Evolutionary conservation across 2,329 filamentous ascomycete genomes (phyloP).

Genomic region (Nemania sp.): DNA sequence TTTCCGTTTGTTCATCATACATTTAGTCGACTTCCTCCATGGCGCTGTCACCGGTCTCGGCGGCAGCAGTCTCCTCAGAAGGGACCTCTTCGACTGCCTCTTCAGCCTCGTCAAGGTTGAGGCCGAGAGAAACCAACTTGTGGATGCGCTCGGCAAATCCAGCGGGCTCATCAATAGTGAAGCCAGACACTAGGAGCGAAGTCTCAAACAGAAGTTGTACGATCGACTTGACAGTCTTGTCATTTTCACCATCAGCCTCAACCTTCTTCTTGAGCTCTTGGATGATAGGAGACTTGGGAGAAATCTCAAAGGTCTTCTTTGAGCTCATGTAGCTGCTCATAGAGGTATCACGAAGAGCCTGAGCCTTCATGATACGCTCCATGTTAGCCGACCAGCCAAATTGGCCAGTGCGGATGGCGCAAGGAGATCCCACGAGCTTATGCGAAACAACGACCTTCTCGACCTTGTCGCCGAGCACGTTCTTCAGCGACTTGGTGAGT

Average conservation of each 20-base stretch:
- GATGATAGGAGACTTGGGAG: slow-evolving; percentile 96
- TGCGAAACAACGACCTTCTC: slow-evolving; percentile 99
- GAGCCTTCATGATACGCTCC: slow-evolving; percentile 99
- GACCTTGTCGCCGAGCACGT: slow-evolving; percentile 97
- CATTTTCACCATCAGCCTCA: slow-evolving; percentile 94
- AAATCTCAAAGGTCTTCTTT: slow-evolving; percentile 99
- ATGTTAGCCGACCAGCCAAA: slow-evolving; percentile 99
- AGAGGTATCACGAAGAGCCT: slow-evolving; percentile 98
- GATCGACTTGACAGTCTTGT: slow-evolving; percentile 99
- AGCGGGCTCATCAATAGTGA: slow-evolving; percentile 99
- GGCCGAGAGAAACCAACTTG: slow-evolving; percentile 96
- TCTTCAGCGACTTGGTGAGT: slow-evolving; percentile 97
- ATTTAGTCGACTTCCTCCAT: slow-evolving; percentile 99
- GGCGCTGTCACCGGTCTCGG: slow-evolving; percentile 80
- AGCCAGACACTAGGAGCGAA: slow-evolving; percentile 95
- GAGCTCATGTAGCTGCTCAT: slow-evolving; percentile 99
- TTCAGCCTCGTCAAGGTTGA: slow-evolving; percentile 95
- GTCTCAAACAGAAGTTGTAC: slow-evolving; percentile 99
- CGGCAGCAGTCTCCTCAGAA: slow-evolving; percentile 61
- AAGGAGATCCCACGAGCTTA: slow-evolving; percentile 93
- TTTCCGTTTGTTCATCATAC: slow-evolving; percentile 33
- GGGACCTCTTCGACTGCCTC: slow-evolving; percentile 69
- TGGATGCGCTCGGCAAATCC: slow-evolving; percentile 98
- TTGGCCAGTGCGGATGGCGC: slow-evolving; percentile 98
- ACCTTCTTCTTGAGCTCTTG: slow-evolving; percentile 99